Evolutionary conservation across 345 rosid species (phyloP), one percentile per base, ranked within the genome.

Genomic region (Turnera subulata): DNA sequence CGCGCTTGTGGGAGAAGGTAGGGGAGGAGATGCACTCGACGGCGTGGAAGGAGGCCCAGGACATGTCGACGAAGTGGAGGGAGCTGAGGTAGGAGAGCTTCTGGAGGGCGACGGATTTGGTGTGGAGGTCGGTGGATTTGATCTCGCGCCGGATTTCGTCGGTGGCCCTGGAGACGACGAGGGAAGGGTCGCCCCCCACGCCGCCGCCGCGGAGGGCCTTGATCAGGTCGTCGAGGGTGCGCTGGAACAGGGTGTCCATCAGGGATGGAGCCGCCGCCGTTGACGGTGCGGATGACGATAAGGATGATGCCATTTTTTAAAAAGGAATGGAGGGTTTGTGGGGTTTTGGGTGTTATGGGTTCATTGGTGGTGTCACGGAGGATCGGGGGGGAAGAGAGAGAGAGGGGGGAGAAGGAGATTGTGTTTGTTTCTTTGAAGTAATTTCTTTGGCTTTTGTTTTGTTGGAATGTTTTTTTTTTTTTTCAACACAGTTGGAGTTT

Each of bases 91-190:
- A 93, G 5, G 89, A 67, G 43, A 93, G 95, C 68, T 93, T 93
- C 58, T 82, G 88, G 37, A 93, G 90, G 23, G 97, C 99, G 17
- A 70, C 61, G 58, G 99, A 84, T 76, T 93, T 93, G 66, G 90
- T 93, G 58, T 76, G 77, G 61, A 74, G 68, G 76, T 93, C 96
- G 21, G 96, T 89, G 45, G 80, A 72, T 58, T 82, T 93, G 74
- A 89, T 83, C 76, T 89, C 97, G n/a, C 84, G 78, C 11, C 95
- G 88, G 74, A 89, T 84, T 67, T 93, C 96, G 33, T 89, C 99
- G 46, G 85, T 19, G 32, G 81, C 73, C 71, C 76, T 85, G 59
- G 97, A 81, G 24, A 93, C 76, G 74, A 84, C 81, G 40, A 67
- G 40, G 29, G 88, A 75, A 21, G 85, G 91, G 32, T 16, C 50